These are phyloP conservation scores for Dothistroma septosporum DNA, from an alignment of 2,329 filamentous ascomycete genomes.

Conservation along the genomic window DNA sequence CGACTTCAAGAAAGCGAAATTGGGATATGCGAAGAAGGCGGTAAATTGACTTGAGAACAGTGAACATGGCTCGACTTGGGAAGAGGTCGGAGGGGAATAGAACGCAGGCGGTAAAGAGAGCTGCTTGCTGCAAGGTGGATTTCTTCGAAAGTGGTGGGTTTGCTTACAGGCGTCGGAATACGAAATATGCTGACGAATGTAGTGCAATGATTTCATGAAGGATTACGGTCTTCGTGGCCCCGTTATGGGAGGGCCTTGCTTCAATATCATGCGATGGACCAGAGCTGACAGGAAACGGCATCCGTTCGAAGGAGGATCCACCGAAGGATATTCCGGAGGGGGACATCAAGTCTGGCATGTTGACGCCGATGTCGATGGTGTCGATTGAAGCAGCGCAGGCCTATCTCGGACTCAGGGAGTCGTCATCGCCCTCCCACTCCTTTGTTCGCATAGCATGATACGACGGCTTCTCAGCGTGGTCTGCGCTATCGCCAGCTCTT, in stretches of 20 bases:
- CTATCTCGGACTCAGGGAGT: no score
- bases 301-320: conserved; percentile 20
- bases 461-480: no score
- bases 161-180: neutral
- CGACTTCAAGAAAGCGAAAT: conserved; percentile 5
- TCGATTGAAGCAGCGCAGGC: neutral
- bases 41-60: conserved; percentile 13
- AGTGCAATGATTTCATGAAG: neutral
- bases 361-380: neutral
- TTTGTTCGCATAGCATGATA: no score
- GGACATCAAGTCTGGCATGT: neutral
- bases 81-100: neutral
- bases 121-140: neutral
- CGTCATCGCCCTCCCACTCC: no score
- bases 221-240: neutral
- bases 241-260: conserved; percentile 9
- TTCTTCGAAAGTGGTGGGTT: conserved; percentile 3
- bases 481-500: neutral
- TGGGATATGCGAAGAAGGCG: conserved; percentile 18
- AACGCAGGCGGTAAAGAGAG: neutral
- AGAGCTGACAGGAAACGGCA: conserved; percentile 8
- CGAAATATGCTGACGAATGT: neutral
- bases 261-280: conserved; percentile 15
- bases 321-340: conserved; percentile 7
- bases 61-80: conserved; percentile 5